Conservation (phyloP, 306 rosid genomes). For the Quercus mongolica region DNA sequence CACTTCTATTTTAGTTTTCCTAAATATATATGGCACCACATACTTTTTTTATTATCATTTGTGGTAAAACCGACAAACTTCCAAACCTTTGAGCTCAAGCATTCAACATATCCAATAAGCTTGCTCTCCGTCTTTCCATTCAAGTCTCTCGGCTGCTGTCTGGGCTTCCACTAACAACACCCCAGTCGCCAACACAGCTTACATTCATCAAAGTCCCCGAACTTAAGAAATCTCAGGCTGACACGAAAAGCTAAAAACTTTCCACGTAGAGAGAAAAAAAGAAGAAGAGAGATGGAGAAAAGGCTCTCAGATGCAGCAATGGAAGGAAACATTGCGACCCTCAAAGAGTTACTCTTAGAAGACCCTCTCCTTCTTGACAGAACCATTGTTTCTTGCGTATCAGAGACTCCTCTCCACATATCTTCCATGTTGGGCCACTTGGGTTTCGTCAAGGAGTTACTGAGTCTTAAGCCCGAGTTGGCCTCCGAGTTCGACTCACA, state of each 20-base stretch:
- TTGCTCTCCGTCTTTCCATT: too few relatives aligned
- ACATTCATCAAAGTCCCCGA: neutral
- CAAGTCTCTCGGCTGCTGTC: too few relatives aligned
- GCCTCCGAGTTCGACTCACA: constrained; percentile 14
- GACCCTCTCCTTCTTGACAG: constrained; percentile 24
- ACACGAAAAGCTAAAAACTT: neutral
- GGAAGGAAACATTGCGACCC: neutral
- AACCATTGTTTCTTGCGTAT: neutral
- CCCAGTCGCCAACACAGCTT: neutral
- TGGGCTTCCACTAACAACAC: too few relatives aligned
- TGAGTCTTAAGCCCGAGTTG: constrained; percentile 14
- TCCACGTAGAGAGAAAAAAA: neutral
- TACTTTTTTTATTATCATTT: too few relatives aligned
- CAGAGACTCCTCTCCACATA: constrained; percentile 28
- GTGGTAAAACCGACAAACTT: too few relatives aligned
- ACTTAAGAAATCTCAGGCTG: neutral
- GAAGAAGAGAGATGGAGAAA: neutral
- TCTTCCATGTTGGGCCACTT: constrained; percentile 27
- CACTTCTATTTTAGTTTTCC: too few relatives aligned
- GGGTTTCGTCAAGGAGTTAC: constrained; percentile 19
- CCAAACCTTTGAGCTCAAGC: too few relatives aligned
- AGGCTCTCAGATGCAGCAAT: constrained; percentile 14
- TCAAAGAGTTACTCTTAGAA: constrained; percentile 3
- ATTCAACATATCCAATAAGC: too few relatives aligned
- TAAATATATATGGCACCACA: too few relatives aligned